Percentiles rank a stretch among this genome's conserved stretches.
These are phyloP conservation scores for Cladorrhinum samala DNA, from an alignment of 495 filamentous ascomycete genomes.

Conservation along the genomic window DNA sequence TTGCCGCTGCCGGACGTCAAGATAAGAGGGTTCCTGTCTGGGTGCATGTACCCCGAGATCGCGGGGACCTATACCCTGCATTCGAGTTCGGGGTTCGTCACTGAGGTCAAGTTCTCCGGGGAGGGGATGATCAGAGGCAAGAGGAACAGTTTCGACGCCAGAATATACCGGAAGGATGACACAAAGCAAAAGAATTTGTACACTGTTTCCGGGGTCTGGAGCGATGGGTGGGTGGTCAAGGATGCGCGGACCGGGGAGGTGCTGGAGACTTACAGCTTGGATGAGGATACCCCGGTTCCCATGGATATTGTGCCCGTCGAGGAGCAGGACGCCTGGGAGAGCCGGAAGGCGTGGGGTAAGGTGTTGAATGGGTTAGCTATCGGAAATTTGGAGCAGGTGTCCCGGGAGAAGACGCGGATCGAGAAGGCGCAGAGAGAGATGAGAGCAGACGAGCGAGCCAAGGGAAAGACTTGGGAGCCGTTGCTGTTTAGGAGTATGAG, in stretches of 20 bases:
- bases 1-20: conserved; percentile 40
- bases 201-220: conserved; percentile 35
- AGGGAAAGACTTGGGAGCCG: conserved; percentile 53
- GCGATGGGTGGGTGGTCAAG: conserved; percentile 33
- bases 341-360: conserved; percentile 35
- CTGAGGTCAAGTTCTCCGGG: conserved; percentile 34
- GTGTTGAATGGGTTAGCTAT: conserved; percentile 26
- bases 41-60: conserved; percentile 39
- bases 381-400: conserved; percentile 33
- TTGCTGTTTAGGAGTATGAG: conserved; percentile 36
- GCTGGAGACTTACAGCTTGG: conserved; percentile 26
- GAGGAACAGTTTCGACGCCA: conserved; percentile 29
- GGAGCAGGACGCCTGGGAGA: conserved; percentile 41
- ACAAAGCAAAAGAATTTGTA: conserved; percentile 20
- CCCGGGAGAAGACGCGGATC: conserved; percentile 31
- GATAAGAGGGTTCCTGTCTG: conserved; percentile 38
- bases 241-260: conserved; percentile 28
- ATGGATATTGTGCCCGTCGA: conserved; percentile 22
- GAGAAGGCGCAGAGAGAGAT: conserved; percentile 47
- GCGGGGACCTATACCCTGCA: conserved; percentile 32
- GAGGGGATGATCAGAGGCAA: conserved; percentile 30
- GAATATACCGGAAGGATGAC: conserved; percentile 18
- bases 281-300: conserved; percentile 23
- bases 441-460: conserved; percentile 55
- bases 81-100: conserved; percentile 29